Evolutionary conservation across 148 eudicot genomes (phyloP), one percentile per base, ranked within the genome.

Genomic region (Tetragonia tetragonoides): DNA sequence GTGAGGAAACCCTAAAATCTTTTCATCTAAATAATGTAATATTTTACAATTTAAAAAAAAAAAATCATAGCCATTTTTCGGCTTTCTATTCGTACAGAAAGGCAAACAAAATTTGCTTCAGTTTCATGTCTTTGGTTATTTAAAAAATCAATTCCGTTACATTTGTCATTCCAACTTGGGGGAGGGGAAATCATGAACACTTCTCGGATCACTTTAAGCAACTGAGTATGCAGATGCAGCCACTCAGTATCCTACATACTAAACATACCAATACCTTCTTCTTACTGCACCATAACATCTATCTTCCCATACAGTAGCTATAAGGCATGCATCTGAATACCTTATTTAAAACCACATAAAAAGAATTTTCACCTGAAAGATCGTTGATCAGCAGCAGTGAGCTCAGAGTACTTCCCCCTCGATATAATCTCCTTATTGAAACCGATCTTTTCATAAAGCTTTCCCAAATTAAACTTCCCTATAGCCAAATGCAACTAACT

Each of bases 371-470:
- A 93, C 99, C 97, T 92, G 81, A 95, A 88, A 80, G 99, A 83
- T 64, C 99, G 86, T 68, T 95, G 96, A 46, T 92, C 97, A 77
- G 99, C 98, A 10, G 90, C 93, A 82, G 89, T 84, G 76, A 95
- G 97, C 83, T 95, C 99, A 38, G 99, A 88, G 79, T 80, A 95
- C 84, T 79, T 88, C 80, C 99, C 97, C 81, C 92, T 90, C 47
- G 99, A 95, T 85, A 95, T 89, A 67, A 91, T 86, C 80, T 95
- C 99, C 87, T 93, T 95, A 62, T 91, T 95, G 85, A 92, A 91
- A 72, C 99, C 99, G 62, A 95, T 90, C 84, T 77, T 90, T 82
- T 91, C 96, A 78, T 95, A 92, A 1, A 95, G 84, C 73, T 86
- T 93, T 69, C 88, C 92, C 87, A 95, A 79, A 82, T 86, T 92